These are phyloP conservation scores for Cadophora luteo-olivacea DNA, from an alignment of 2,329 filamentous ascomycete species.

Conservation along the genomic window DNA sequence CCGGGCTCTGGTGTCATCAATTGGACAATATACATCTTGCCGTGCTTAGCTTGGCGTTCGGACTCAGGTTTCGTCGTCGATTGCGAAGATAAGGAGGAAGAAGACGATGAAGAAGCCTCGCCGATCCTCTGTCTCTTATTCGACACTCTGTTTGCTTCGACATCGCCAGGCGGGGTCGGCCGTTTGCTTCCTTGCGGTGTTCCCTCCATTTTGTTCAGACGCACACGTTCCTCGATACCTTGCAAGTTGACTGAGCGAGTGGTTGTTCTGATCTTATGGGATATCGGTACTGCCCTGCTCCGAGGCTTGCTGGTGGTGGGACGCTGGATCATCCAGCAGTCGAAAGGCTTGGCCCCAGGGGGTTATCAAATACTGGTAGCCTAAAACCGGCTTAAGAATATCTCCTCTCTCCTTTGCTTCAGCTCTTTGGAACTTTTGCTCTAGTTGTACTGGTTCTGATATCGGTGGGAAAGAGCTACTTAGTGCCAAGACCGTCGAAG, in stretches of 20 bases:
- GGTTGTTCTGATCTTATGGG: background rate
- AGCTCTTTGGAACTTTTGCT: too few species aligned
- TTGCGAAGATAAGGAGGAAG: too few species aligned
- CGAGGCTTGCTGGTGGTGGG: background rate
- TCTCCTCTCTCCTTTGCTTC: too few species aligned
- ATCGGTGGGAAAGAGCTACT: background rate
- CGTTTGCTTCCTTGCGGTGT: background rate
- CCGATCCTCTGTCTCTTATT: background rate
- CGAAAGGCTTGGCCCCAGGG: background rate
- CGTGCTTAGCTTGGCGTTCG: background rate
- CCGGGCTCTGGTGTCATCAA: too few species aligned
- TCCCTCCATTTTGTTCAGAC: background rate
- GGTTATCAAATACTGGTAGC: background rate
- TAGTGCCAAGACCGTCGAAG: background rate
- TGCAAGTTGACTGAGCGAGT: background rate
- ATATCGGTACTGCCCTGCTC: background rate
- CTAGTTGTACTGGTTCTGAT: background rate
- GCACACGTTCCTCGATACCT: background rate
- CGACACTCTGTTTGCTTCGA: too few species aligned
- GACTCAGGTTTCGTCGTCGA: too few species aligned
- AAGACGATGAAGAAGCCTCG: background rate
- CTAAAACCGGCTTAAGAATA: too few species aligned
- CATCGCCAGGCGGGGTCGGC: background rate
- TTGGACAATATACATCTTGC: too few species aligned
- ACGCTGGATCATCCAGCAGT: background rate